Evolutionary conservation across 257 asterid genomes (phyloP).

Genomic region (Solanum paucissectum): DNA sequence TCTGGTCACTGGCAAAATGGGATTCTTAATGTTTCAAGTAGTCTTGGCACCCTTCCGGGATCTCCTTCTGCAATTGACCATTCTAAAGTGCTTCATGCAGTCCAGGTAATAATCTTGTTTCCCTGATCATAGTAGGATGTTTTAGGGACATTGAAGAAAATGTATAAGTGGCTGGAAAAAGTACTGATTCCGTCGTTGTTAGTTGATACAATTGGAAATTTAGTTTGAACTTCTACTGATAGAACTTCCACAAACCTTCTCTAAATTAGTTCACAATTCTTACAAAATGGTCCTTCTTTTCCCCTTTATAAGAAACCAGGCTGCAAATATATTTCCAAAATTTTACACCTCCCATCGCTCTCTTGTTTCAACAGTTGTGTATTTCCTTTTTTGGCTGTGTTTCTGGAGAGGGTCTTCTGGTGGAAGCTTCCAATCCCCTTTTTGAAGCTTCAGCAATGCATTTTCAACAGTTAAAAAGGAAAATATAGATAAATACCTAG

Average conservation of each 20-base stretch:
- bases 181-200: neutral
- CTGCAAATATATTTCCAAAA: neutral
- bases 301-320: neutral
- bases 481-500: neutral
- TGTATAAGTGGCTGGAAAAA: neutral
- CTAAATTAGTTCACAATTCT: neutral
- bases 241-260: neutral
- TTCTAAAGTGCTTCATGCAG: conserved; percentile 46
- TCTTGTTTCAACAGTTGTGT: neutral
- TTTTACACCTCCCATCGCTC: neutral
- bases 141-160: neutral
- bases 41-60: conserved; percentile 1
- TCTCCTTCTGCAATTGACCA: conserved; percentile 19
- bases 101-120: conserved; percentile 37
- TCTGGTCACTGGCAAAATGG: conserved; percentile 78
- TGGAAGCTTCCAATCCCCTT: neutral
- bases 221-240: neutral
- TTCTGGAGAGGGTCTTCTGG: neutral
- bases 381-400: neutral
- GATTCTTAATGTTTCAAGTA: conserved; percentile 23
- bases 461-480: neutral
- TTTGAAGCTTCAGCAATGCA: neutral
- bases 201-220: neutral
- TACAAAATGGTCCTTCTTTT: neutral
- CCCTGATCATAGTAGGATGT: neutral